Base-by-base conservation (phyloP, 169 alveolate species). In the Plasmodium berghei region DNA sequence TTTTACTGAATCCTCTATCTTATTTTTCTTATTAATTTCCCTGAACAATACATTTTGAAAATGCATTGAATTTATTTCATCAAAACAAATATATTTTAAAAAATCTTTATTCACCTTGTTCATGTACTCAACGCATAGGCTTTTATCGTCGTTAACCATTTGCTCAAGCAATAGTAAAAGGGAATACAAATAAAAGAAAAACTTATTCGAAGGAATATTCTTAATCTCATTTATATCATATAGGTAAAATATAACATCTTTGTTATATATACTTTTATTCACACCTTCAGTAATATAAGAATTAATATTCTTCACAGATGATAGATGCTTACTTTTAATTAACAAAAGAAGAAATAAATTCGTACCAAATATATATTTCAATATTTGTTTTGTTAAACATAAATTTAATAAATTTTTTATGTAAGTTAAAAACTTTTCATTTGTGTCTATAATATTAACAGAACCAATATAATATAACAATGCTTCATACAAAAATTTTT, bases 151-250 rank as follows among this genome's bases (percentile, higher is more conserved):
- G 6, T 58, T 40, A 46, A 18, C 14, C 55, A 70, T 49, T 28
- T 46, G 28, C 14, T 70, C 69, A 16, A 72, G 69, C 20, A 71
- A 40, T 48, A 86, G 45, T 24, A 70, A 34, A 69, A 86, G 58
- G 18, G 91, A 86, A 86, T 86, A 86, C 16, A 86, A 16, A 26
- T 86, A 86, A 86, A 70, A 86, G 54, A 86, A 86, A 28, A 86
- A 86, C 48, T 86, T 63, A 54, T 86, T 49, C 1, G 48, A 18
- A 1, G 91, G 87, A 42, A 86, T 86, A 70, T 71, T 86, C 20
- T 46, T 69, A 64, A 86, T 59, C 45, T 86, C 91, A 28, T 56
- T 66, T 46, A 58, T 86, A 69, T 61, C 45, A 59, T 58, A 86
- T 20, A 86, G 24, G 18, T 63, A 86, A 73, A 86, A 86, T 20